Evolutionary conservation across 306 rosid genomes (phyloP), one percentile per base, ranked within the genome.

Genomic region (Quercus agrifolia): DNA sequence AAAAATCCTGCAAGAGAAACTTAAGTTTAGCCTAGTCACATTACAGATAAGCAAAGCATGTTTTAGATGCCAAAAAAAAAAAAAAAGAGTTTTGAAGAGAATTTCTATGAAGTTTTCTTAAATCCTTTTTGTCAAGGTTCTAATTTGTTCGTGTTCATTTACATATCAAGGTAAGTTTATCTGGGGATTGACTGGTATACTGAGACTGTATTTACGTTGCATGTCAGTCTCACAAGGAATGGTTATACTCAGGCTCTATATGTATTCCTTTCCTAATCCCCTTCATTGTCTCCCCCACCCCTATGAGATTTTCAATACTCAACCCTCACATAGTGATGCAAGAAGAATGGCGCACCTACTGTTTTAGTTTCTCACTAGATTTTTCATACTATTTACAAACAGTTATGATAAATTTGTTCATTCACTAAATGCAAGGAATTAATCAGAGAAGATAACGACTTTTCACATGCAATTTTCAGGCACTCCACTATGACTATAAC

Each of bases 1-100:
- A 95, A 86, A 91, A 95, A 1, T 90, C 83, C 99, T 95, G 85
- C 83, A 85, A 83, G 61, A 62, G 71, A 68, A 82, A 73, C 75
- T 78, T 62, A 75, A 64, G 74, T 38, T 61, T 61, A 38, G 31
- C 75, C 63, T 72, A 78, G 61, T 81, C 79, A 64, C n/a, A 62
- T 49, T 20, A 67, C 51, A 80, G 64, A 79, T 70, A 73, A 18
- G 59, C 67, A 28, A 72, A 54, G 73, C 23, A 73, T 23, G 73
- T 35, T 38, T 33, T 28, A 55, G 76, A 76, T 35, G 33, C 66
- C 46, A 9, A 41, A 38, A 1, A 7, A 0, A 38, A 38, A 7
- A 8, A 41, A 41, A 35, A 7, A 38, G 46, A 8, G 11, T 41
- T 41, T 41, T 41, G 46, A 41, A 41, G 46, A 41, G 12, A 41